Base-by-base conservation (phyloP, 2,329 filamentous ascomycete species). In the Aspergillus costaricaensis region DNA sequence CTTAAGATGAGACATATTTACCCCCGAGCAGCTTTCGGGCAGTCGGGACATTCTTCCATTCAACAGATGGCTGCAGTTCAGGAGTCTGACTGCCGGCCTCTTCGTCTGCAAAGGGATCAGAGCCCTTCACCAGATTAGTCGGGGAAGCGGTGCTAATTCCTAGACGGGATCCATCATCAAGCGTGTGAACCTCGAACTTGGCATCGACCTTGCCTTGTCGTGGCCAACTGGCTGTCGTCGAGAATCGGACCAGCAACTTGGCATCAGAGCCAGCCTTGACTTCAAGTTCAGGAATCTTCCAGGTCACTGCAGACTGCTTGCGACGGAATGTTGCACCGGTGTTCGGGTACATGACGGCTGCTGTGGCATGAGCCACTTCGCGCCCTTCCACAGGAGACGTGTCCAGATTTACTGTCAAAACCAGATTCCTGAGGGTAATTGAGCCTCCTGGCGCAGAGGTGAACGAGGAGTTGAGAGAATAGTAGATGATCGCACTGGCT, bases 401-500 rank as follows among this genome's bases (percentile, higher is more conserved):
- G 51, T 81, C 77, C 59, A 81, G 65, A 50, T 72, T 74, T 51
- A 81, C 77, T 0, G 86, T 89, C 15, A 98, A 80, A 63, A 96
- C 89, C 23, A 97, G 83, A 68, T 96, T 96, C 68, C 88, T 89
- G 43, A 92, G 76, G 1, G 80, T 85, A 41, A 91, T 70, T 76
- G 83, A 71, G 69, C 81, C 65, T 12, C 61, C 61, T 21, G 72
- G 63, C 3, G 64, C 70, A 54, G 78, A 81, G 65, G 72, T 62
- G 71, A 88, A 92, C 1, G 82, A 79, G 0, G 92, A 90, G 75
- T 97, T 96, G 15, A 95, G 83, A 5, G 88, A 87, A 77, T 97
- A 98, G 70, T 90, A 87, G 39, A 98, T 80, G 57, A 97, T 86
- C 43, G 96, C 86, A 43, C 91, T 93, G n/a, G 94, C 86, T 77